Percentiles rank a stretch among this genome's conserved stretches.
Conservation (phyloP, 1,284 basidiomycete species). For the Phlebopus sp. region DNA sequence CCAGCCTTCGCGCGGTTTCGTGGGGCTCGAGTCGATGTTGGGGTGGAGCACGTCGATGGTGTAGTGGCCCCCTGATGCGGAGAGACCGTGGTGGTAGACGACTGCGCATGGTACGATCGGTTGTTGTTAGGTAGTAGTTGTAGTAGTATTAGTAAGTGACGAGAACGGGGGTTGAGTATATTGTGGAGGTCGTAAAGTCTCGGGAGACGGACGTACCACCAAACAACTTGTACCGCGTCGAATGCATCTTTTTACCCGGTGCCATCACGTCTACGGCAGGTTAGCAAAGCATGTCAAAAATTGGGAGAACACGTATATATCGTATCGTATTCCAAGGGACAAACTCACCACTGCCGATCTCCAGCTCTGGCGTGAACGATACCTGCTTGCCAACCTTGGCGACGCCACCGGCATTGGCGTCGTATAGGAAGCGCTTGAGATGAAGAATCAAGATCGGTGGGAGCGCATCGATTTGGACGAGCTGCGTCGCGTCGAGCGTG, state of each 20-base stretch:
- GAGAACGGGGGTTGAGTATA: no score
- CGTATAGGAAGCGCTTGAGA: constrained; percentile 92
- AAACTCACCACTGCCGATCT: constrained; percentile 66
- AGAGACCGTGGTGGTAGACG: constrained; percentile 91
- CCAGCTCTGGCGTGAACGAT: constrained; percentile 74
- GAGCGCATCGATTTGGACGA: constrained; percentile 82
- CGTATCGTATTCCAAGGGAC: no score
- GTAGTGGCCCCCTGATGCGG: constrained; percentile 93
- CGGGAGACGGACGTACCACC: constrained; percentile 56
- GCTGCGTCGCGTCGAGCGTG: constrained; percentile 82
- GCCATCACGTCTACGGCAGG: constrained; percentile 66
- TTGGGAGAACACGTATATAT: no score
- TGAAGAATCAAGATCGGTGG: constrained; percentile 89
- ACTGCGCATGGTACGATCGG: no score
- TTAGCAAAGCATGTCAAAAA: no score
- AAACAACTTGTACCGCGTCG: constrained; percentile 79
- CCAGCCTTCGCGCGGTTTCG: constrained; percentile 63
- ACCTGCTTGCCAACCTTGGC: constrained; percentile 87
- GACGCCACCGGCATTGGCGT: constrained; percentile 73
- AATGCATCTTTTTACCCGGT: constrained; percentile 47
- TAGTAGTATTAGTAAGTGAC: no score
- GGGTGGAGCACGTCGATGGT: constrained; percentile 90
- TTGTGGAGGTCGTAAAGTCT: no score
- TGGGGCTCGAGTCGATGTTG: constrained; percentile 49
- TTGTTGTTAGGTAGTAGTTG: no score